phyloP scores from a whole-genome alignment of 2,329 filamentous ascomycete species.

The Byssochlamys sp. region DNA sequence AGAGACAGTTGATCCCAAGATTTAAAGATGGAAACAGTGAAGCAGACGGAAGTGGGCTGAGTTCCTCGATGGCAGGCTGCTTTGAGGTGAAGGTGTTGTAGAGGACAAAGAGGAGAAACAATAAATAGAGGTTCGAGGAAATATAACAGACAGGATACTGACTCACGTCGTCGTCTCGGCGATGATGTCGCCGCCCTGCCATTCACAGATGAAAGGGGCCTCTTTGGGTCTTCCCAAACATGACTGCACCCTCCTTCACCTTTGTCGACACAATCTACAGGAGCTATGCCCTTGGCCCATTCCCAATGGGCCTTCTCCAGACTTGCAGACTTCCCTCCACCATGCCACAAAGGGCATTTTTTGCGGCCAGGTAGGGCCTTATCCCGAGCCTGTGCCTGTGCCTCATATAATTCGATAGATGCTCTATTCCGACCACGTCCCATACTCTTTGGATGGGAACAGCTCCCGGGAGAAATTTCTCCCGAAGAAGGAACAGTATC shows the following conservation, averaged over 20 bases:
- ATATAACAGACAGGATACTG: neutral
- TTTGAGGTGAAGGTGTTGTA: neutral
- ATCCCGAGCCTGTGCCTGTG: neutral
- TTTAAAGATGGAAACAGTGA: too few species aligned
- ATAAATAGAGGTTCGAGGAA: neutral
- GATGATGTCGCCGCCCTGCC: neutral
- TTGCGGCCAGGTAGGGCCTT: neutral
- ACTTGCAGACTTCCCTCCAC: neutral
- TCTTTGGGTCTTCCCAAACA: neutral
- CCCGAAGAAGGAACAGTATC: neutral
- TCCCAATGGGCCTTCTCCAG: neutral
- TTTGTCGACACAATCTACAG: neutral
- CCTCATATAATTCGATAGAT: neutral
- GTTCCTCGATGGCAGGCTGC: neutral
- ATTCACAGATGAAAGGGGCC: neutral
- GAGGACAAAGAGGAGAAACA: neutral
- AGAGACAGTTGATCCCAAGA: too few species aligned
- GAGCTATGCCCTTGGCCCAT: neutral
- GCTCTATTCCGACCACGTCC: neutral
- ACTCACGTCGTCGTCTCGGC: neutral
- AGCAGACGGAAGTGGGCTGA: neutral
- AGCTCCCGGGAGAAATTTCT: neutral
- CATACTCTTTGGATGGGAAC: neutral
- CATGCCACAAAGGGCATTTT: neutral
- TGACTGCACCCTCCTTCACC: neutral